These are phyloP conservation scores for Kuraishia floccosa DNA, from an alignment of 805 yeast genomes.

Conservation along the genomic window DNA sequence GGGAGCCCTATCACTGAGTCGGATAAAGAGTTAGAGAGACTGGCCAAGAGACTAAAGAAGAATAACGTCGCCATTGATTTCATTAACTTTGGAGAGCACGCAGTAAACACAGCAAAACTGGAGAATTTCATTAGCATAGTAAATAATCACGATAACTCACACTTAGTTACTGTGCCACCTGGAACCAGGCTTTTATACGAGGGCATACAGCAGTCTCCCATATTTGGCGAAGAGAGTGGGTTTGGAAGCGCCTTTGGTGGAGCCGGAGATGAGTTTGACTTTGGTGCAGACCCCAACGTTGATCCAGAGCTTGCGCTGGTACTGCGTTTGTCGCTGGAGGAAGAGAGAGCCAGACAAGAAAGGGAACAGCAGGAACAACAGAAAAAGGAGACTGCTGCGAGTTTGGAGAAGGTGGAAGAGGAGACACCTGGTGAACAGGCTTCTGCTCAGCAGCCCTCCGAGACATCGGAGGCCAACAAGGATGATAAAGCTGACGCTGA, in stretches of 20 bases:
- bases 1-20: conserved; percentile 74
- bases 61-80: conserved; percentile 85
- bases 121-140: conserved; percentile 69
- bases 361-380: conserved; percentile 36
- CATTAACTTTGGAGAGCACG: conserved; percentile 86
- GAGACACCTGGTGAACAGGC: conserved; percentile 5
- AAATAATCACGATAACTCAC: conserved; percentile 68
- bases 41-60: conserved; percentile 90
- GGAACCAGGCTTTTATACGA: conserved; percentile 82
- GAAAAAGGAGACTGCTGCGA: conserved; percentile 4
- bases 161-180: conserved; percentile 78
- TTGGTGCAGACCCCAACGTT: conserved; percentile 82
- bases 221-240: conserved; percentile 57
- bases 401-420: conserved; percentile 10
- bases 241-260: conserved; percentile 31
- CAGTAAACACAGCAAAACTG: conserved; percentile 61
- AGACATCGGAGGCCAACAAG: conserved; percentile 1
- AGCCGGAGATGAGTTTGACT: conserved; percentile 44
- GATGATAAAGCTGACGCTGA: conserved; percentile 4
- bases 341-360: conserved; percentile 87
- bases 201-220: conserved; percentile 64
- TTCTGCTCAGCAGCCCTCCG: not conserved
- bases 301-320: conserved; percentile 98
- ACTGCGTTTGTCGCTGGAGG: conserved; percentile 86
- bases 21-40: conserved; percentile 61